phyloP scores from a whole-genome alignment of 2,329 filamentous ascomycete genomes.

The Aureobasidium vineae region DNA sequence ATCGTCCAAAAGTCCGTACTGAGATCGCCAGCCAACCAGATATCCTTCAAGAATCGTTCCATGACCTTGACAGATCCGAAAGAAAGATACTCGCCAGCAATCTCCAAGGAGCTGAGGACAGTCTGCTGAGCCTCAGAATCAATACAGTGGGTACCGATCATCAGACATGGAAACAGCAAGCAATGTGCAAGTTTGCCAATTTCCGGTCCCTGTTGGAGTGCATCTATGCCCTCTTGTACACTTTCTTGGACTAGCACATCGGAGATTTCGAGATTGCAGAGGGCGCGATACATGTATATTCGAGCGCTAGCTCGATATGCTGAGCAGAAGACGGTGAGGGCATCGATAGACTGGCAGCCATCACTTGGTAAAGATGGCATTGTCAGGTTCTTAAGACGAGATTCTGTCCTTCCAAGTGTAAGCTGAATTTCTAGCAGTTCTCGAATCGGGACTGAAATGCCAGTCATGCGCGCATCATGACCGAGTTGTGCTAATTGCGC shows the following conservation, averaged over 20 bases:
- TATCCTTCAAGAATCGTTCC: neutral
- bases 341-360: neutral
- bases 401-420: neutral
- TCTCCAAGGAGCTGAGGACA: neutral
- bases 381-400: neutral
- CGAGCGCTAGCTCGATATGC: conserved; percentile 6
- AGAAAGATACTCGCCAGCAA: conserved; percentile 1
- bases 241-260: conserved; percentile 7
- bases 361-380: neutral
- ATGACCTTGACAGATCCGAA: conserved; percentile 10
- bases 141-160: neutral
- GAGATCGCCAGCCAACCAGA: neutral
- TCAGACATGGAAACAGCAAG: conserved; percentile 1
- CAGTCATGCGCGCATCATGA: neutral
- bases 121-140: neutral
- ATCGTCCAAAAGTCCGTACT: neutral
- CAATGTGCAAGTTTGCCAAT: conserved; percentile 14
- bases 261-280: conserved; percentile 7
- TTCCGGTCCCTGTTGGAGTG: neutral
- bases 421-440: conserved; percentile 9
- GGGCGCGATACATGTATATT: conserved; percentile 12
- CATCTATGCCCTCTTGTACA: conserved; percentile 12
- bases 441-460: neutral
- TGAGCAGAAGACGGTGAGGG: conserved; percentile 4
- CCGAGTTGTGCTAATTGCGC: conserved; percentile 13